Percentiles rank a stretch among this genome's conserved stretches.
Evolutionary conservation across 116 monocot genomes (phyloP).

Genomic region (Posidonia oceanica): DNA sequence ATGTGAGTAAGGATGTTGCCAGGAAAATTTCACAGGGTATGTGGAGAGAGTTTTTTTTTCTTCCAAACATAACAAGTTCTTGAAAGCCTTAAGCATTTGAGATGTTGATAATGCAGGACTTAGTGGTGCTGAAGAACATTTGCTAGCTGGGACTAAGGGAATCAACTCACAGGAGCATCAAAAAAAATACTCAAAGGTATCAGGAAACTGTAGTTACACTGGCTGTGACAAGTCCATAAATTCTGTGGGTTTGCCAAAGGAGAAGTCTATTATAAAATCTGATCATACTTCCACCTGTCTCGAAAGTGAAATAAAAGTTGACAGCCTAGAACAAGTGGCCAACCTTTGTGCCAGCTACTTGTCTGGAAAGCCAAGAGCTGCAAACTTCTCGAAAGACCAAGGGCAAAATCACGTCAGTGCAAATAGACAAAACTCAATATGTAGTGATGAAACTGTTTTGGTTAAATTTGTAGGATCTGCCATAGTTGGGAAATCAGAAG

Average conservation of each 20-base stretch:
- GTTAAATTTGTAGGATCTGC: slow-evolving; percentile 70
- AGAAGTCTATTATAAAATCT: background rate
- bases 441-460: slow-evolving; percentile 55
- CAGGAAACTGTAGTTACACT: background rate
- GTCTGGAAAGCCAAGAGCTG: background rate
- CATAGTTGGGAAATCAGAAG: slow-evolving; percentile 57
- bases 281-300: background rate
- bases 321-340: background rate
- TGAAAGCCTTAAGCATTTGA: too few relatives aligned
- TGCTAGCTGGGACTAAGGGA: background rate
- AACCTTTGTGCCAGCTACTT: background rate
- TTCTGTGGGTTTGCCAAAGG: background rate
- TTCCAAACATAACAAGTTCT: background rate
- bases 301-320: background rate
- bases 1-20: background rate
- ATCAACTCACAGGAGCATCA: background rate
- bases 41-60: too few relatives aligned
- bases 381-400: background rate
- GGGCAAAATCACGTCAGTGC: background rate
- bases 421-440: slow-evolving; percentile 4
- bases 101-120: too few relatives aligned
- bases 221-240: background rate
- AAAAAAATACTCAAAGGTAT: background rate
- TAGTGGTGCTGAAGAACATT: too few relatives aligned
- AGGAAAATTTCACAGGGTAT: background rate